phyloP scores from a whole-genome alignment of 2,329 filamentous ascomycete genomes.

The Neonectria neomacrospora region DNA sequence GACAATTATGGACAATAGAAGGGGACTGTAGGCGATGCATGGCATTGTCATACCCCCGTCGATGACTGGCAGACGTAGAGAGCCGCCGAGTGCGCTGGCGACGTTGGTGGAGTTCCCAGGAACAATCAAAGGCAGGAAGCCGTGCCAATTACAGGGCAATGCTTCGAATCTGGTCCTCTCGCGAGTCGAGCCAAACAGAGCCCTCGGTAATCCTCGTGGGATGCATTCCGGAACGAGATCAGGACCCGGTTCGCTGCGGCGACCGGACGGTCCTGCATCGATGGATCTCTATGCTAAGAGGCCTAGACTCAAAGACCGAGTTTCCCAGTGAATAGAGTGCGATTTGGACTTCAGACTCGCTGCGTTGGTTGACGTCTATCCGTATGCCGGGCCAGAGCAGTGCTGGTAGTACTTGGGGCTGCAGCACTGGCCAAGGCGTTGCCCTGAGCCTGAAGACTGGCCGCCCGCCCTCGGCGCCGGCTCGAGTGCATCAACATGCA shows the following conservation, averaged over 20 bases:
- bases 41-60: conserved; percentile 23
- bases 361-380: conserved; percentile 24
- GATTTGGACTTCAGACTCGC: conserved; percentile 13
- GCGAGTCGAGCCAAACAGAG: conserved; percentile 46
- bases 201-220: conserved; percentile 26
- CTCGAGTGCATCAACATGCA: conserved; percentile 58
- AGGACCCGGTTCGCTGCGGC: conserved; percentile 35
- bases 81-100: conserved; percentile 20
- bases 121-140: conserved; percentile 46
- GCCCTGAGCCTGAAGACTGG: conserved; percentile 36
- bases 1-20: conserved; percentile 28
- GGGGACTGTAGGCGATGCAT: conserved; percentile 33
- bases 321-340: conserved; percentile 19
- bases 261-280: conserved; percentile 28
- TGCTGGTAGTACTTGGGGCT: conserved; percentile 30
- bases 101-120: conserved; percentile 33
- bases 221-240: conserved; percentile 36
- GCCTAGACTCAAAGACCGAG: conserved; percentile 27
- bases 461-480: conserved; percentile 31
- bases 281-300: conserved; percentile 28
- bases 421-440: conserved; percentile 28
- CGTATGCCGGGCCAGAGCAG: conserved; percentile 22
- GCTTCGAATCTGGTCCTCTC: conserved; percentile 38
- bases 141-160: conserved; percentile 43
- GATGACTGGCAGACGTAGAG: conserved; percentile 30